Evolutionary conservation across 257 asterid species (phyloP), one percentile per base, ranked within the genome.

Genomic region (Leptodermis oblonga): DNA sequence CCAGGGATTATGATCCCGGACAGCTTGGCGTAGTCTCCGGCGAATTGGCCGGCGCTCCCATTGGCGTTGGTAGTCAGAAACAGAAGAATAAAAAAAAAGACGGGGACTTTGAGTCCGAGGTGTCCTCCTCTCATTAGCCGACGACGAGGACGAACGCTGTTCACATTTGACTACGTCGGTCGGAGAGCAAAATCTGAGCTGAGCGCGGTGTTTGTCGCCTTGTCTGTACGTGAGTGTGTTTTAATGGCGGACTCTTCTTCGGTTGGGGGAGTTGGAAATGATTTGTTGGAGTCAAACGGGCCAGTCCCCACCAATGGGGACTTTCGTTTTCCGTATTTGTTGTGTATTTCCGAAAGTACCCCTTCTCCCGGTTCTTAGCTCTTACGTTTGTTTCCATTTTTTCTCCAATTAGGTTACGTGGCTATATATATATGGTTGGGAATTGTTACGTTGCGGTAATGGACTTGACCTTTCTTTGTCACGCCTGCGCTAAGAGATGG

Each of bases 1-100:
- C 99, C 99, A 8, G 99, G 99, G 77, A 93, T 87, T 12, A 93
- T 88, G 34, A 93, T 93, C 28, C 97, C 99, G 51, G 99, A 93
- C 7, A 93, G 79, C 78, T 87, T 87, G 1, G 82, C 78, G 55
- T 75, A 82, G 43, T 75, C 88, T 51, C 80, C 82, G 81, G 76
- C 56, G 82, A 82, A 84, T 5, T 80, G 90, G 63, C 80, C 86
- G 34, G 63, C 83, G 61, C 68, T 73, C 34, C 80, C 88, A 33
- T 78, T 72, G 34, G 80, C 78, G 68, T 69, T 65, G 77, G 82
- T 52, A 13, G 62, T 17, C 45, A 69, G 73, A 51, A 60, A 23
- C 13, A 76, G 30, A 1, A 71, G 70, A 48, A 88, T 65, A 74
- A 89, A 74, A 77, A 86, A 74, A 56, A 81, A 41, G 39, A 80